These are phyloP conservation scores for Zymoseptoria ardabiliae DNA, from an alignment of 2,329 filamentous ascomycete species.

Conservation along the genomic window DNA sequence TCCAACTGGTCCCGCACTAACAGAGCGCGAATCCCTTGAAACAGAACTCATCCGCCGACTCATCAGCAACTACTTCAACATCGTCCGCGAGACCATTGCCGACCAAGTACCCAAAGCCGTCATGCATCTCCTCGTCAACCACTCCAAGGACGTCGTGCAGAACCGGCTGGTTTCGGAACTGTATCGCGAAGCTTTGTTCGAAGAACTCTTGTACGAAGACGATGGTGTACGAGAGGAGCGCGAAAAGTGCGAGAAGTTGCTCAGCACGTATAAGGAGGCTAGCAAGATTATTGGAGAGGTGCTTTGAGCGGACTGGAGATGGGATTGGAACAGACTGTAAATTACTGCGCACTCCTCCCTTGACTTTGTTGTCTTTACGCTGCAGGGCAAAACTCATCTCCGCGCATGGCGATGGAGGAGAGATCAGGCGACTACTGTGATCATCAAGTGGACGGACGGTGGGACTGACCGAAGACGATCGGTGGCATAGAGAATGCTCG, in stretches of 20 bases:
- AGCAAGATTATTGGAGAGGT: conserved; percentile 98
- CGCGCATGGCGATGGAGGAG: not conserved
- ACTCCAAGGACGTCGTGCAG: conserved; percentile 96
- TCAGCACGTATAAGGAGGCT: conserved; percentile 93
- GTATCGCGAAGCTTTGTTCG: conserved; percentile 87
- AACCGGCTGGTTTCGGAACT: conserved; percentile 92
- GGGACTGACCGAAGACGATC: too few relatives aligned
- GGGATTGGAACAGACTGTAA: not conserved
- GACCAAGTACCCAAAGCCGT: conserved; percentile 98
- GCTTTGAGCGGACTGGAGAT: conserved; percentile 47
- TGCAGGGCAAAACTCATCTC: not conserved
- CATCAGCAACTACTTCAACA: conserved; percentile 98
- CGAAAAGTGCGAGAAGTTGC: conserved; percentile 95
- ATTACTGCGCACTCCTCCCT: not conserved
- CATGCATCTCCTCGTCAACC: conserved; percentile 97
- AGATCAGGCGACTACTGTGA: not conserved
- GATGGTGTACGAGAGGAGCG: conserved; percentile 95
- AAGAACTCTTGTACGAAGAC: conserved; percentile 93
- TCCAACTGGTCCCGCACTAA: conserved; percentile 60
- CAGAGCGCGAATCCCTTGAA: conserved; percentile 92
- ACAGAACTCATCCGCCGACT: conserved; percentile 93
- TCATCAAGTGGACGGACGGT: not conserved
- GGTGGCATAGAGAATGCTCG: not conserved
- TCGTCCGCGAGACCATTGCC: conserved; percentile 95
- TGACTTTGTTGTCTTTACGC: not conserved